Evolutionary conservation across 2,329 filamentous ascomycete species (phyloP), one percentile per base, ranked within the genome.

Genomic region (Pseudogymnoascus sp.): DNA sequence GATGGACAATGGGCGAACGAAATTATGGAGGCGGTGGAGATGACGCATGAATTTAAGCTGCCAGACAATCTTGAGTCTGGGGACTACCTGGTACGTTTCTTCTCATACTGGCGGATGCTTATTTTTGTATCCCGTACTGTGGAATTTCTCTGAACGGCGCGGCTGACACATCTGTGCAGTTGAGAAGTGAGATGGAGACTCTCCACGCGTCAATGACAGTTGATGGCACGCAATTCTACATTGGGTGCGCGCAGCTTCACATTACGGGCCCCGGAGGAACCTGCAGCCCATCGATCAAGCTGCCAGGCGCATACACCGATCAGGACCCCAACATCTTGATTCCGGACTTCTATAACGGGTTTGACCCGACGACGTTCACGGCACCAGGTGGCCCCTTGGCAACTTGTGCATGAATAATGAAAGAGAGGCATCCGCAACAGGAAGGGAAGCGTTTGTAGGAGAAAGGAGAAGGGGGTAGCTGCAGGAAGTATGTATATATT

Each of bases 151-250:
- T 18, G n/a, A 10, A 10, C 15, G 25, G 8, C n/a, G 3, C 1
- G 8, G 13, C 45, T 55, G 18, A 55, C 27, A 55, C 6, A 18
- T 18, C 7, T 4, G 3, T 18, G 59, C 31, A 72, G 70, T 69
- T 74, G 61, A 72, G 72, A 25, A 73, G 71, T 27, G 72, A 74
- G 64, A 74, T 74, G 72, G 59, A 72, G 48, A 71, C 67, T 5
- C 70, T 74, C 7, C 72, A 74, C 62, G 64, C 67, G 48, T 71
- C 71, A 6, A 62, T 65, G 15, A 63, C 36, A 37, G 67, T 67
- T 36, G 71, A 69, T 27, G 72, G 71, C 61, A 71, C 72, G 21
- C 72, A 74, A 65, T 69, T 74, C 62, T 74, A 72, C 62, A 67
- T 72, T 31, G 60, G 61, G 5, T 70, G 69, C 48, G 69, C 68